Conservation (phyloP, 345 rosid genomes). For the Eucalyptus curtisii region DNA sequence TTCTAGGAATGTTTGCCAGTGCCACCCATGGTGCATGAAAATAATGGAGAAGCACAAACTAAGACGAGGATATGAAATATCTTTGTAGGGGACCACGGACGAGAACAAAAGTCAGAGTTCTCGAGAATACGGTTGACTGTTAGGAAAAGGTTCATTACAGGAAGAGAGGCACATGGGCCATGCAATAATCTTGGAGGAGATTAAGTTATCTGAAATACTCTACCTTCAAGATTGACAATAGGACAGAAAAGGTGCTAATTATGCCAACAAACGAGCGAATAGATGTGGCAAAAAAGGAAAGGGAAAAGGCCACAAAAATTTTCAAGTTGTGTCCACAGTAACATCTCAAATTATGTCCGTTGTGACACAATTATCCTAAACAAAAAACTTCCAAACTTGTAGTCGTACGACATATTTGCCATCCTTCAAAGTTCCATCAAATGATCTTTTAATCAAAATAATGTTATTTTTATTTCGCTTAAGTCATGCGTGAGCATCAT, state of each 20-base stretch:
- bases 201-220: not conserved
- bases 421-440: too few relatives aligned
- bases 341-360: too few relatives aligned
- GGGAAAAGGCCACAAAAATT: too few relatives aligned
- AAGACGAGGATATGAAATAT: not conserved
- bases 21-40: not conserved
- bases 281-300: not conserved
- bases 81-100: not conserved
- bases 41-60: not conserved
- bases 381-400: too few relatives aligned
- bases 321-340: too few relatives aligned
- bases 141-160: not conserved
- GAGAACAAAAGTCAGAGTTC: not conserved
- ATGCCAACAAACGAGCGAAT: not conserved
- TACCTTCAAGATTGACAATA: not conserved
- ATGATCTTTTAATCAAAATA: too few relatives aligned
- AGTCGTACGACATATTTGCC: fast-evolving
- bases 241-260: not conserved
- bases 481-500: fast-evolving
- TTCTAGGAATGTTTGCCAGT: not conserved
- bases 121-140: not conserved
- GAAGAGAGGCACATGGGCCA: not conserved
- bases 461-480: too few relatives aligned
- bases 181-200: not conserved
- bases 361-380: too few relatives aligned